Evolutionary conservation across 352 stramenopile genomes (phyloP).

Genomic region (Phytophthora sp.): DNA sequence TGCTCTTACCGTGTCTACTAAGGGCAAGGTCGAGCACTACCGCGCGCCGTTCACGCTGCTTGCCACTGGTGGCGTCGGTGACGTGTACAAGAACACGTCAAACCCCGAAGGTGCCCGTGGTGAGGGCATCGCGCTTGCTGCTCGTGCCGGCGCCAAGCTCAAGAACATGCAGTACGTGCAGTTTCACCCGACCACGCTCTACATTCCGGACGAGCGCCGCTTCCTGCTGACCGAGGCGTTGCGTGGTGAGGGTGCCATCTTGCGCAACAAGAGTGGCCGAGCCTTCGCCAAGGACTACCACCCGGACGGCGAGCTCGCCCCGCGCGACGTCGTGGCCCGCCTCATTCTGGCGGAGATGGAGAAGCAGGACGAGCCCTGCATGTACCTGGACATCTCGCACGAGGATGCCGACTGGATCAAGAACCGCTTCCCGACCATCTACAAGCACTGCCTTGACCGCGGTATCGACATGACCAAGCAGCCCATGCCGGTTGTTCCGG

Average conservation of each 20-base stretch:
- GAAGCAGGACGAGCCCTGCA: constrained; percentile 82
- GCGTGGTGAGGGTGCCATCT: constrained; percentile 91
- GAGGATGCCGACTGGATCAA: constrained; percentile 86
- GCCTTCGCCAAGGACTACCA: constrained; percentile 95
- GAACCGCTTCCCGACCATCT: constrained; percentile 88
- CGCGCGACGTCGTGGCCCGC: constrained; percentile 93
- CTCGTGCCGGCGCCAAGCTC: constrained; percentile 69
- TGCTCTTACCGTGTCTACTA: constrained; percentile 69
- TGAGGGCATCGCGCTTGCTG: constrained; percentile 82
- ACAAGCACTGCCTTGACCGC: constrained; percentile 75
- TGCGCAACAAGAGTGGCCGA: constrained; percentile 76
- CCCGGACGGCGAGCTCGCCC: constrained; percentile 91
- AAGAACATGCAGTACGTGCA: constrained; percentile 97
- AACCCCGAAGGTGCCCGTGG: constrained; percentile 88
- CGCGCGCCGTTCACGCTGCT: constrained; percentile 89
- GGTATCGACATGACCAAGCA: constrained; percentile 93
- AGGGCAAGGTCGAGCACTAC: constrained; percentile 65
- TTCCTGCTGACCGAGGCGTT: constrained; percentile 95
- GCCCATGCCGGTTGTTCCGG: constrained; percentile 90
- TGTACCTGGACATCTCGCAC: constrained; percentile 94
- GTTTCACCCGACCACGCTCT: constrained; percentile 96
- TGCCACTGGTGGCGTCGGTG: constrained; percentile 92
- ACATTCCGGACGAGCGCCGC: constrained; percentile 85
- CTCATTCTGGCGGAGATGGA: constrained; percentile 93
- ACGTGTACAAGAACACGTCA: constrained; percentile 96